Percentiles rank a stretch among this genome's conserved stretches.
Evolutionary conservation across 2,329 filamentous ascomycete species (phyloP).

Genomic region (Knufia petricola): DNA sequence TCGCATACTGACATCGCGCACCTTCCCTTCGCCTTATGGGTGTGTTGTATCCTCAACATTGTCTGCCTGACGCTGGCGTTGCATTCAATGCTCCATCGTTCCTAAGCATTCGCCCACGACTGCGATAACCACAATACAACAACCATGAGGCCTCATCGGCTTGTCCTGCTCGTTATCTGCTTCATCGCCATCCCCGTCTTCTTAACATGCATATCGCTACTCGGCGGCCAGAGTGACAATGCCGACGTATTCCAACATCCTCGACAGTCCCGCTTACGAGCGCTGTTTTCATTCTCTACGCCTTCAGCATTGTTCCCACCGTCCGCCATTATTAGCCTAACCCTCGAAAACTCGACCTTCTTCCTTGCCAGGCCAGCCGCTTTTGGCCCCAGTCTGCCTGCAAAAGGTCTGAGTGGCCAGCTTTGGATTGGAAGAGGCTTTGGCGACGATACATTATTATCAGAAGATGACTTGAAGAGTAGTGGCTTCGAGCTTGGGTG

Average conservation of each 20-base stretch:
- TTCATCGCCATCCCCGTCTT: constrained; percentile 41
- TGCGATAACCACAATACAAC: background rate
- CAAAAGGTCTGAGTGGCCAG: constrained; percentile 71
- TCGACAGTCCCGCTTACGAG: constrained; percentile 41
- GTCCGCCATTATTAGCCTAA: constrained; percentile 89
- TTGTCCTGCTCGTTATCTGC: constrained; percentile 37
- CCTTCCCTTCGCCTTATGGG: constrained; percentile 4
- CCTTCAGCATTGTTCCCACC: constrained; percentile 87
- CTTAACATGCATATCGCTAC: constrained; percentile 38
- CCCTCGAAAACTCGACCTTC: constrained; percentile 95
- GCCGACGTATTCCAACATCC: constrained; percentile 26
- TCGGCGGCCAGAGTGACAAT: constrained; percentile 25
- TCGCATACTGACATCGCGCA: background rate
- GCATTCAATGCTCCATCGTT: constrained; percentile 5
- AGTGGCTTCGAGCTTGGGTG: constrained; percentile 83
- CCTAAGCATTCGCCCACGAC: no score
- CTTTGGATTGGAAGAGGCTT: constrained; percentile 93
- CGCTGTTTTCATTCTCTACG: constrained; percentile 60
- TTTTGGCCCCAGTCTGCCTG: constrained; percentile 72
- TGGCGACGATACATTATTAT: constrained; percentile 62
- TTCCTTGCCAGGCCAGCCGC: constrained; percentile 88
- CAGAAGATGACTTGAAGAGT: constrained; percentile 42
- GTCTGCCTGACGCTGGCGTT: constrained; percentile 7
- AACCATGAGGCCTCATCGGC: constrained; percentile 39
- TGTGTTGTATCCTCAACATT: background rate